Conservation (phyloP, 2,329 filamentous ascomycete species). For the Aspergillus transmontanensis region DNA sequence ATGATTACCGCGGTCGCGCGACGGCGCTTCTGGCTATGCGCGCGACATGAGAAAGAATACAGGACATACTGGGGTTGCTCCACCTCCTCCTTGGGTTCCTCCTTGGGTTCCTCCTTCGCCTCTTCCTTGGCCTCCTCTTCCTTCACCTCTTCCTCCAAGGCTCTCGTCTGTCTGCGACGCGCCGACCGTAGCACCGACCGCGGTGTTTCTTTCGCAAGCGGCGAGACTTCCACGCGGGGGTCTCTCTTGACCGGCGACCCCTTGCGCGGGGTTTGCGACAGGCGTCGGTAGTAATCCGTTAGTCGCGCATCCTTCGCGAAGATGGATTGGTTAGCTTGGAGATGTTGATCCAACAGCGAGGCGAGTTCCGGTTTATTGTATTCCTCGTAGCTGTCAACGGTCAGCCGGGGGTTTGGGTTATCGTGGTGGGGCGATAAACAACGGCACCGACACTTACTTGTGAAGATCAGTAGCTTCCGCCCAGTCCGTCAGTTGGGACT, state of each 20-base stretch:
- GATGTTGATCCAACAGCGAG: slow-evolving; percentile 69
- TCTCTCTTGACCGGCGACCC: slow-evolving; percentile 55
- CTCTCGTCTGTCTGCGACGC: slow-evolving; percentile 44
- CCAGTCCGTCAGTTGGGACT: slow-evolving; percentile 74
- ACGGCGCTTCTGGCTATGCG: background rate
- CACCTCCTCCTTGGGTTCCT: slow-evolving; percentile 28
- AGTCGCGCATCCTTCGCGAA: slow-evolving; percentile 68
- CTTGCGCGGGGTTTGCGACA: slow-evolving; percentile 37
- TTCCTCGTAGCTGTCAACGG: slow-evolving; percentile 61
- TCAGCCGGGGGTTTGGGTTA: background rate
- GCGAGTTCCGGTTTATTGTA: slow-evolving; percentile 81
- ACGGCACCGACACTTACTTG: slow-evolving; percentile 60
- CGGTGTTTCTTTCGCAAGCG: slow-evolving; percentile 30
- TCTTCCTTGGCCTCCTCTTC: slow-evolving; percentile 27
- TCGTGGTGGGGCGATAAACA: slow-evolving; percentile 3
- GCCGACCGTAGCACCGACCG: slow-evolving; percentile 22
- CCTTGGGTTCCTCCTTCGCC: slow-evolving; percentile 16
- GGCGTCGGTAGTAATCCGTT: slow-evolving; percentile 71
- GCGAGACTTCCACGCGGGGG: slow-evolving; percentile 37
- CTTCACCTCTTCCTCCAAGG: slow-evolving; percentile 29
- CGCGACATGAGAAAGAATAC: background rate
- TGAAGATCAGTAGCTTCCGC: slow-evolving; percentile 70
- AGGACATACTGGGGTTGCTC: slow-evolving; percentile 24
- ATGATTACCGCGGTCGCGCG: background rate
- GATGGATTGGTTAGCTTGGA: slow-evolving; percentile 67